Evolutionary conservation across 2,329 filamentous ascomycete genomes (phyloP).

Genomic region (Cladophialophora psammophila): DNA sequence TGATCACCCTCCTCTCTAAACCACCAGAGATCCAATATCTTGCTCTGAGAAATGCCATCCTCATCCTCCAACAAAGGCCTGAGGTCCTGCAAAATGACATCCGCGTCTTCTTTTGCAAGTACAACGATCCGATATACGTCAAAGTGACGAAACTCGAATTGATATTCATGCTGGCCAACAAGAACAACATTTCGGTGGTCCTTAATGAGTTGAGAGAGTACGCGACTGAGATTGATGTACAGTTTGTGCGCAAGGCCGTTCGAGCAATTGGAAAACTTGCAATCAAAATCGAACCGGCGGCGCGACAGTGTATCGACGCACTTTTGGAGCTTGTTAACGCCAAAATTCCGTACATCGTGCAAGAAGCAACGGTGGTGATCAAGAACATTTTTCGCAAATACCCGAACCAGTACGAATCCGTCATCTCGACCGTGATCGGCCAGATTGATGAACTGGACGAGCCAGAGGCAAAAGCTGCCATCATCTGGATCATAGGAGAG

Average conservation of each 20-base stretch:
- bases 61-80: constrained; percentile 90
- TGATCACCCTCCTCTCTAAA: constrained; percentile 94
- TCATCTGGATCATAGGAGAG: constrained; percentile 99
- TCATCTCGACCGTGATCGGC: constrained; percentile 94
- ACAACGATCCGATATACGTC: constrained; percentile 99
- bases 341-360: constrained; percentile 98
- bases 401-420: constrained; percentile 97
- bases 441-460: constrained; percentile 96
- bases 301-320: constrained; percentile 88
- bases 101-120: constrained; percentile 99
- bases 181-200: constrained; percentile 94
- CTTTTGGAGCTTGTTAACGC: constrained; percentile 92
- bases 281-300: constrained; percentile 97
- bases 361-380: constrained; percentile 98
- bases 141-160: constrained; percentile 98
- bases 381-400: constrained; percentile 99
- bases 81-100: constrained; percentile 97
- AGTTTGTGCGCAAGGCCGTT: constrained; percentile 97
- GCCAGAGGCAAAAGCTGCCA: constrained; percentile 95
- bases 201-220: constrained; percentile 93
- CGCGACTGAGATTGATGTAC: constrained; percentile 96
- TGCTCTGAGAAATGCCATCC: constrained; percentile 87
- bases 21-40: constrained; percentile 98
- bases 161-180: constrained; percentile 97
- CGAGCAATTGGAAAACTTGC: constrained; percentile 96